phyloP scores from a whole-genome alignment of 805 yeast genomes.

The Kluyveromyces wickerhamii region DNA sequence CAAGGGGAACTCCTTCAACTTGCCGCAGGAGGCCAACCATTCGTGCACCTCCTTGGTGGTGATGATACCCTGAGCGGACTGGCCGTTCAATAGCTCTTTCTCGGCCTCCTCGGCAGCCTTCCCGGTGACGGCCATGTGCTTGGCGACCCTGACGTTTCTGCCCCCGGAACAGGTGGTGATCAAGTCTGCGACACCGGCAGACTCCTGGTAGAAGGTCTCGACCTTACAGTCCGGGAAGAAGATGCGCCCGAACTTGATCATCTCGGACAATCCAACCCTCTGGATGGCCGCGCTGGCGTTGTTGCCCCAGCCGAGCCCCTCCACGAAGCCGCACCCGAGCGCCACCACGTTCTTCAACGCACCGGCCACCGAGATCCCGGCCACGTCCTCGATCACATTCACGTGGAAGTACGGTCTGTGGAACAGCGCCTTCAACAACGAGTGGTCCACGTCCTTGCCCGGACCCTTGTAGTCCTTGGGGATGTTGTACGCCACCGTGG shows the following conservation, averaged over 20 bases:
- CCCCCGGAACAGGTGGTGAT: slow-evolving; percentile 98
- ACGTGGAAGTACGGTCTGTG: slow-evolving; percentile 99
- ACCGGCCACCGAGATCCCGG: slow-evolving; percentile 94
- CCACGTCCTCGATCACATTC: slow-evolving; percentile 82
- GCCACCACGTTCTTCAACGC: slow-evolving; percentile 96
- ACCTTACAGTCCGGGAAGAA: slow-evolving; percentile 72
- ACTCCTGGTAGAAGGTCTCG: slow-evolving; percentile 82
- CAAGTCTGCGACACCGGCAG: slow-evolving; percentile 97
- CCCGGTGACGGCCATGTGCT: slow-evolving; percentile 72
- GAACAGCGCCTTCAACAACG: slow-evolving; percentile 71
- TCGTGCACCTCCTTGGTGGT: slow-evolving; percentile 90
- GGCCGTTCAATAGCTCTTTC: slow-evolving; percentile 82
- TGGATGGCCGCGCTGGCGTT: slow-evolving; percentile 96
- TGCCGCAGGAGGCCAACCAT: slow-evolving; percentile 45
- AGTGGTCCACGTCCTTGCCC: slow-evolving; percentile 52
- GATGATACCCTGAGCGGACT: slow-evolving; percentile 91
- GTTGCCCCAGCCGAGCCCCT: slow-evolving; percentile 98
- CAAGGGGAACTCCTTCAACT: slow-evolving; percentile 63
- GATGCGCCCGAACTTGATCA: slow-evolving; percentile 72
- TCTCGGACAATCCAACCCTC: slow-evolving; percentile 91
- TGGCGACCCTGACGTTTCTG: slow-evolving; percentile 88
- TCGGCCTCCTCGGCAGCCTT: slow-evolving; percentile 77
- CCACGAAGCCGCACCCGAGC: slow-evolving; percentile 93
- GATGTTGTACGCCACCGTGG: slow-evolving; percentile 83
- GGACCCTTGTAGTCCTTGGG: slow-evolving; percentile 52